Base-by-base conservation (phyloP, 2,329 filamentous ascomycete genomes). In the Cytospora mali region DNA sequence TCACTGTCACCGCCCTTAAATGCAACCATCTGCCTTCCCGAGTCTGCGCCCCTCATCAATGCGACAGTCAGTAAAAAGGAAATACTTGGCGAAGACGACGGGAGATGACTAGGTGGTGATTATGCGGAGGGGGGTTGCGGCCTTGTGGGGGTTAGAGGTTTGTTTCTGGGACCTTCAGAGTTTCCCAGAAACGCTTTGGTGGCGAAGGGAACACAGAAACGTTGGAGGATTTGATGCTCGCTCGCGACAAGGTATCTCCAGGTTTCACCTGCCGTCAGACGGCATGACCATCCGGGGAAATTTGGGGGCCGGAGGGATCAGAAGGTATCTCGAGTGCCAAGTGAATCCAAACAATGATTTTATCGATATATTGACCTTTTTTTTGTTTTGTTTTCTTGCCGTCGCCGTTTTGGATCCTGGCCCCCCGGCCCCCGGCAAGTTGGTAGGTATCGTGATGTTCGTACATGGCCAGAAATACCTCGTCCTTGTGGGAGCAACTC, bases 201-300 rank as follows among this genome's bases (percentile, higher is more conserved):
- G 13, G 35, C 16, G 29, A 51, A 39, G 13, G 46, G 6, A 27
- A n/a, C n/a, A 48, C 31, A 31, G 42, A 52, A 52, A 23, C 48
- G 9, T 23, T 49, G 46, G 21, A 49, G 13, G 48, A 58, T 46
- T 53, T 25, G 35, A 33, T 46, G 57, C 57, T 52, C 48, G 56
- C 57, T 31, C 53, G 57, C 48, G 48, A 33, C 57, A 59, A 59
- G 49, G 25, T 59, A 53, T 35, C 49, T 42, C 46, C 46, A 31
- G 46, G 57, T 59, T 59, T 59, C 57, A 52, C 57, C 57, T 53
- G 57, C 50, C 53, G 29, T 53, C 27, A 53, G 57, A 53, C 21
- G 27, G 46, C 11, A 42, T 29, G 28, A 16, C 18, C 14, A 39
- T 18, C 25, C 16, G 7, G n/a, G 28, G 39, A 31, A 39, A 25